phyloP scores from a whole-genome alignment of 768 basidiomycete genomes.

The Cystofilobasidium capitatum region DNA sequence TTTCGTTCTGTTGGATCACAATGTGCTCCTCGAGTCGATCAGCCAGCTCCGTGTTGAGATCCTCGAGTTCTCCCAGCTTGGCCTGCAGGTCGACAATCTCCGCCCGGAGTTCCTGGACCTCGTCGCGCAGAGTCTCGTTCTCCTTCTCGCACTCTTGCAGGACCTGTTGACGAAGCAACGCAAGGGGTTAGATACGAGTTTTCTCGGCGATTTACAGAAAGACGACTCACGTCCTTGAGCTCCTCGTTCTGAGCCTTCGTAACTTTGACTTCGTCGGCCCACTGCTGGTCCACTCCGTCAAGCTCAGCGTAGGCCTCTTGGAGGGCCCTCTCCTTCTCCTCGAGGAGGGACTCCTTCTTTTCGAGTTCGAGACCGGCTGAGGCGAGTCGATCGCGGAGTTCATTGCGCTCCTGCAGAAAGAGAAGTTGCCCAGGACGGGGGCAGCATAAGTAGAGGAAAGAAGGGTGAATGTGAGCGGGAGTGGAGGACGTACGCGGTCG shows the following conservation, averaged over 20 bases:
- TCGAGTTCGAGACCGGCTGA: constrained; percentile 64
- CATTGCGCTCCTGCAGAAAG: constrained; percentile 32
- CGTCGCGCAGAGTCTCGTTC: constrained; percentile 60
- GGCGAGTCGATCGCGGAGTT: constrained; percentile 36
- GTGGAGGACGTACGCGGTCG: constrained; percentile 20
- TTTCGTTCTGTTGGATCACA: constrained; percentile 61
- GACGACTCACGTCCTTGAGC: constrained; percentile 38
- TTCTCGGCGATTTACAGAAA: background rate
- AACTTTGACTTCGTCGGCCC: constrained; percentile 80
- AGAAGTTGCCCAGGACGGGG: background rate
- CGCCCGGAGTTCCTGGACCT: constrained; percentile 62
- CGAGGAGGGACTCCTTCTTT: constrained; percentile 63
- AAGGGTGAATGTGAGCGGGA: background rate
- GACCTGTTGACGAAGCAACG: constrained; percentile 23
- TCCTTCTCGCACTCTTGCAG: constrained; percentile 64
- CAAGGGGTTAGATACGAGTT: background rate
- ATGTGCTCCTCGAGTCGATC: constrained; percentile 28
- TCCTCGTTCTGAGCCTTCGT: constrained; percentile 69
- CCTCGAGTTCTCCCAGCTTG: constrained; percentile 24
- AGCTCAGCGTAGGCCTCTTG: constrained; percentile 25
- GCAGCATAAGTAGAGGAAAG: background rate
- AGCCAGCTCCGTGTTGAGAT: constrained; percentile 12
- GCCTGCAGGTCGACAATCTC: constrained; percentile 21
- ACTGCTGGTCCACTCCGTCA: constrained; percentile 44
- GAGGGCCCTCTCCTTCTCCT: constrained; percentile 38